Conservation (phyloP, 1,139 yeast genomes). For the Debaryomycetaceae sp. region DNA sequence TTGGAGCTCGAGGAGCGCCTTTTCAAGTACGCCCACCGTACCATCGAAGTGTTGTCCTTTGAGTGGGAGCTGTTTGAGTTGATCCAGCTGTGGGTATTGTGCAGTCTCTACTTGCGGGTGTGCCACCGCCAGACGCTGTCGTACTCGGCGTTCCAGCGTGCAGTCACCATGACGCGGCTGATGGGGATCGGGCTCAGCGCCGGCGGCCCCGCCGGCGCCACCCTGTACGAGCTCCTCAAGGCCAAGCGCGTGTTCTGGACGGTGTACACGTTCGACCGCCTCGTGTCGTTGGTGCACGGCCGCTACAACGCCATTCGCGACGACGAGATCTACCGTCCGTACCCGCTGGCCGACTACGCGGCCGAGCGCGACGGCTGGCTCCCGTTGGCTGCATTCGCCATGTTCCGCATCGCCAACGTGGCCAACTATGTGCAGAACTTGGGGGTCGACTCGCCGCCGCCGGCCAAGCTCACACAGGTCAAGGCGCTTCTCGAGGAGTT, state of each 20-base stretch:
- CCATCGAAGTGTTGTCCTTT: slow-evolving; percentile 48
- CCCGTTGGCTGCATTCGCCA: slow-evolving; percentile 46
- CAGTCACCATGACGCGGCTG: slow-evolving; percentile 49
- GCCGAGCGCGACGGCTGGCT: slow-evolving; percentile 44
- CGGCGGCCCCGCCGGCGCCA: slow-evolving; percentile 14
- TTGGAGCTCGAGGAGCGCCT: slow-evolving; percentile 45
- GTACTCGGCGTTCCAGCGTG: slow-evolving; percentile 50
- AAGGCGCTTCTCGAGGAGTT: slow-evolving; percentile 28
- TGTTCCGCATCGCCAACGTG: slow-evolving; percentile 40
- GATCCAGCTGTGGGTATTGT: slow-evolving; percentile 58
- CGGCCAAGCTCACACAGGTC: slow-evolving; percentile 27
- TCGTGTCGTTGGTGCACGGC: slow-evolving; percentile 54
- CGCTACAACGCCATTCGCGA: slow-evolving; percentile 40
- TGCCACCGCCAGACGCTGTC: slow-evolving; percentile 57
- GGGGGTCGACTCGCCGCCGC: slow-evolving; percentile 9
- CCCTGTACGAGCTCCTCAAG: slow-evolving; percentile 47
- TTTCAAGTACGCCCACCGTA: slow-evolving; percentile 47
- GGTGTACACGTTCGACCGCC: slow-evolving; percentile 52
- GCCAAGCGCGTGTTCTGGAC: slow-evolving; percentile 56
- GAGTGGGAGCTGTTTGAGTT: slow-evolving; percentile 69
- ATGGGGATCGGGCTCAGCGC: slow-evolving; percentile 47
- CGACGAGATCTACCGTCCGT: slow-evolving; percentile 25
- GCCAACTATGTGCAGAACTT: slow-evolving; percentile 33
- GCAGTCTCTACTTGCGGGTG: slow-evolving; percentile 50
- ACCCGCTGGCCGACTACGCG: slow-evolving; percentile 31